Evolutionary conservation across 1,284 basidiomycete genomes (phyloP).

Genomic region (Schizophyllum amplum): DNA sequence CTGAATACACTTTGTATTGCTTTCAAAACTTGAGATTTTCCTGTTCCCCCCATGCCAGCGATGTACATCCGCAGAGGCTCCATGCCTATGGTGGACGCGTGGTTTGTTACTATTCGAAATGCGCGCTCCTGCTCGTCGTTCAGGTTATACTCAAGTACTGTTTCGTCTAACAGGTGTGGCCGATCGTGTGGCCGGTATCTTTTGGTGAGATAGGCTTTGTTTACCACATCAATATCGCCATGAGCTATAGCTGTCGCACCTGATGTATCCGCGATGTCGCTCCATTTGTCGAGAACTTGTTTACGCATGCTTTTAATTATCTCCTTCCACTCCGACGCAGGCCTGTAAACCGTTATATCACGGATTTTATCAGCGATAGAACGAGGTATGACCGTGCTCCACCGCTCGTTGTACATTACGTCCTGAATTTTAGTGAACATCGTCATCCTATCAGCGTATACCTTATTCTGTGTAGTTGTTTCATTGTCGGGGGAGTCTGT

Average conservation of each 20-base stretch:
- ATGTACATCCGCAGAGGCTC: constrained; percentile 22
- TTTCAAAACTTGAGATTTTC: constrained; percentile 34
- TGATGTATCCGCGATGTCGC: too few species aligned
- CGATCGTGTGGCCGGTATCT: background rate
- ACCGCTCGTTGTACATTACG: too few species aligned
- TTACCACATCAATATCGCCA: background rate
- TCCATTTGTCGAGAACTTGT: too few species aligned
- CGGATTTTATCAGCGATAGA: too few species aligned
- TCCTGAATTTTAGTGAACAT: too few species aligned
- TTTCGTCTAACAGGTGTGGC: background rate
- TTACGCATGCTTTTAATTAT: too few species aligned
- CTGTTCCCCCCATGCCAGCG: constrained; percentile 32
- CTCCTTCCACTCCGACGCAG: too few species aligned
- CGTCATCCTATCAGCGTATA: too few species aligned
- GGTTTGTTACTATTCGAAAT: constrained; percentile 25
- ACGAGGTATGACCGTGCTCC: too few species aligned
- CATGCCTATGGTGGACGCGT: constrained; percentile 12
- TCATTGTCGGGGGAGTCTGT: too few species aligned
- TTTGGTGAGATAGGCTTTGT: background rate
- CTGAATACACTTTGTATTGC: constrained; percentile 24
- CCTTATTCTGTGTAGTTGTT: too few species aligned
- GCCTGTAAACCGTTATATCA: too few species aligned
- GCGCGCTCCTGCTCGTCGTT: constrained; percentile 27
- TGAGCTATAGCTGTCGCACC: background rate
- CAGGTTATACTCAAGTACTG: constrained; percentile 5